Conservation (phyloP, 148 eudicot species). For the Chenopodium quinoa region DNA sequence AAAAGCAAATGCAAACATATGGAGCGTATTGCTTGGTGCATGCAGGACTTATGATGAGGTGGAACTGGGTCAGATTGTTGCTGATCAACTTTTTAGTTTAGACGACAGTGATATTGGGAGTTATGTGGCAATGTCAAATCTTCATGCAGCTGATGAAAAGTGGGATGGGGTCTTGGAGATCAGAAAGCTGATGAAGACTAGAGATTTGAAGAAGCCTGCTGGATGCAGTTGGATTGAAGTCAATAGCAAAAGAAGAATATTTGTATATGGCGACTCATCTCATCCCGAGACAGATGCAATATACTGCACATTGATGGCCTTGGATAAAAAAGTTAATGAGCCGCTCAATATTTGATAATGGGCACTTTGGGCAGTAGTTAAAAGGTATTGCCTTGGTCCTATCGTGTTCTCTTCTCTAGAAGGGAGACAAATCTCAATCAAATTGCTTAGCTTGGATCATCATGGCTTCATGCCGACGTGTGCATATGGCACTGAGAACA, state of each 20-base stretch:
- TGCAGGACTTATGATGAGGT: slow-evolving; percentile 60
- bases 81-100: slow-evolving; percentile 39
- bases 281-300: slow-evolving; percentile 13
- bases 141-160: slow-evolving; percentile 59
- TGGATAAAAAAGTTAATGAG: slow-evolving; percentile 10
- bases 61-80: slow-evolving; percentile 51
- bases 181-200: slow-evolving; percentile 52
- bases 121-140: slow-evolving; percentile 66
- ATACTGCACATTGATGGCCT: slow-evolving; percentile 11
- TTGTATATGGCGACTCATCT: slow-evolving; percentile 34
- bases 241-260: slow-evolving; percentile 36
- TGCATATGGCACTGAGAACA: neutral
- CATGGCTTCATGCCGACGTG: neutral
- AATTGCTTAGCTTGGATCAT: slow-evolving; percentile 2
- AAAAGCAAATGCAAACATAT: slow-evolving; percentile 54
- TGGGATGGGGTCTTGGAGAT: slow-evolving; percentile 71
- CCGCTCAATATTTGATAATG: slow-evolving; percentile 2
- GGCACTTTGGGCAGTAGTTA: neutral
- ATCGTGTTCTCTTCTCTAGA: neutral
- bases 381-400: slow-evolving; percentile 1
- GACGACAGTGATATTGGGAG: slow-evolving; percentile 47
- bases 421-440: neutral
- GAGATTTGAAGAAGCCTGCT: slow-evolving; percentile 53
- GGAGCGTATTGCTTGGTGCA: slow-evolving; percentile 62
- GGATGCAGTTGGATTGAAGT: slow-evolving; percentile 82